phyloP scores from a whole-genome alignment of 139 green algal genomes.

The Chlamydomonas eustigma region DNA sequence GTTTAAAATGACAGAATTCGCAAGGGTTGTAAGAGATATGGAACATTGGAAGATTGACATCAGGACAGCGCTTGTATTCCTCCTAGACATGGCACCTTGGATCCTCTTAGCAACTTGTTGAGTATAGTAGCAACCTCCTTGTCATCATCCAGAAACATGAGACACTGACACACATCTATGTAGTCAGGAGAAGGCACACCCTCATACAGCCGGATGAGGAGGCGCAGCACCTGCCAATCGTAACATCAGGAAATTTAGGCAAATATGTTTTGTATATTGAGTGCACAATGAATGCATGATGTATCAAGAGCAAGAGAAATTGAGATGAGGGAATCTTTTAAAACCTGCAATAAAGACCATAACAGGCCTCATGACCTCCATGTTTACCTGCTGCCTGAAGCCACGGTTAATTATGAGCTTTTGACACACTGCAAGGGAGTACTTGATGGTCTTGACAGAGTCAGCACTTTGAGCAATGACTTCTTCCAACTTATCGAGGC shows the following conservation, averaged over 20 bases:
- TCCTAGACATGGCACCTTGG: too few relatives aligned
- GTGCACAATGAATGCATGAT: too few relatives aligned
- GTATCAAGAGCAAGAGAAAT: too few relatives aligned
- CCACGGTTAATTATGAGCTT: conserved; percentile 68
- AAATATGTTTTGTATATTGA: too few relatives aligned
- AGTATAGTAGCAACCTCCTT: conserved; percentile 80
- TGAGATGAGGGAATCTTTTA: too few relatives aligned
- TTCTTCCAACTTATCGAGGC: conserved; percentile 83
- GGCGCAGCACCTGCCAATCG: conserved; percentile 79
- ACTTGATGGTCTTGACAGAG: conserved; percentile 56
- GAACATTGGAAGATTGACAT: too few relatives aligned
- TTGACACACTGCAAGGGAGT: conserved; percentile 80
- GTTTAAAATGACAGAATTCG: too few relatives aligned
- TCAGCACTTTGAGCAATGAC: conserved; percentile 27
- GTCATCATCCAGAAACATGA: conserved; percentile 87
- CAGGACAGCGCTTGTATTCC: too few relatives aligned
- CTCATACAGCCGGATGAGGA: conserved; percentile 79
- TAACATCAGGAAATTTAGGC: too few relatives aligned
- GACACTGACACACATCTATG: conserved; percentile 84
- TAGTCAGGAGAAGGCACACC: conserved; percentile 60
- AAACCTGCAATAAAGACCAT: too few relatives aligned
- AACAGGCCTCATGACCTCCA: too few relatives aligned
- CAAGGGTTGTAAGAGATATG: too few relatives aligned
- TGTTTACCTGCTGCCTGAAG: conserved; percentile 74
- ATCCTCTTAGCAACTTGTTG: conserved; percentile 63